Evolutionary conservation across 1,284 basidiomycete genomes (phyloP), one percentile per base, ranked within the genome.

Genomic region (Ceratobasidium theobromae): DNA sequence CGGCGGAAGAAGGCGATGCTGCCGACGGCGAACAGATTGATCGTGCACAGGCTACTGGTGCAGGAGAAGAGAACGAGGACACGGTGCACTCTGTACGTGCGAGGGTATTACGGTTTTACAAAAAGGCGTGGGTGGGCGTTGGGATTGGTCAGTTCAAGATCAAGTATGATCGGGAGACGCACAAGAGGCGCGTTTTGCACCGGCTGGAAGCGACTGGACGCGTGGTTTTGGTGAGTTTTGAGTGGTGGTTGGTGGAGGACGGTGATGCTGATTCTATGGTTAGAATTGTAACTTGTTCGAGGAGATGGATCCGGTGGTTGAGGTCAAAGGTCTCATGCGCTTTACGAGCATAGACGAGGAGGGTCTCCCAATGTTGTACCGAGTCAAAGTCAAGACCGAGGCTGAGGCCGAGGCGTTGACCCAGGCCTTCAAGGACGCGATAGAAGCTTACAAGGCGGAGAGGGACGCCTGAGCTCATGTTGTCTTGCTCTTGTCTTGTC

Each of bases 61-160:
- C 65, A 28, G 69, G 69, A 14, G 69, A 69, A 40, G 69, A 70
- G 33, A 67, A 70, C 49, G 69, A 70, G 41, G 65, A 65, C 23
- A 67, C 67, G 30, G 14, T 64, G 21, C 35, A 45, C 21, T 30
- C 33, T 27, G 67, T 41, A 21, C 62, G 69, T 25, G 53, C 54
- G 14, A 65, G 60, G 33, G 58, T 68, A 43, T 43, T 64, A 23
- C 23, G 48, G 35, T 64, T 52, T 27, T 69, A 69, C 55, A 66
- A 66, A 14, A 55, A 69, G 45, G 41, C 62, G 3, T 70, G 69
- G 69, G 53, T 64, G 3, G 60, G 64, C 18, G 55, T 66, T 9
- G 69, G 69, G 14, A 66, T 55, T 12, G 69, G 69, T 14, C 21
- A 51, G 35, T 70, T 68, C 33, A 70, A 70, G 51, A 53, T 70